These are phyloP conservation scores for Hydnum rufescens DNA, from an alignment of 768 basidiomycete genomes.

Conservation along the genomic window DNA sequence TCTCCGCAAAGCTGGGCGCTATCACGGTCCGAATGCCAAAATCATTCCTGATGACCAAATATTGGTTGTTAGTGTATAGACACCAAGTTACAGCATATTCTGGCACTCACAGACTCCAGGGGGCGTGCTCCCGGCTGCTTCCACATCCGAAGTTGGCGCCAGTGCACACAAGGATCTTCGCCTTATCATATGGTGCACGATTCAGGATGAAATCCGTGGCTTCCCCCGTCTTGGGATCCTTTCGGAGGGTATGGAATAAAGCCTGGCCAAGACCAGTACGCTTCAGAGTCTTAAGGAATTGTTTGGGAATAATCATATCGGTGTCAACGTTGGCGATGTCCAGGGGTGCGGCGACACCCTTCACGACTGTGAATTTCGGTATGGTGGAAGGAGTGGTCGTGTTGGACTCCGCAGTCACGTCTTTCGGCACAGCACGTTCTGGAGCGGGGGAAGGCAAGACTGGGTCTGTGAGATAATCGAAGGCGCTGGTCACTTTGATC, in stretches of 20 bases:
- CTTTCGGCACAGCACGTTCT: conserved; percentile 20
- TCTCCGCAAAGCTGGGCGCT: conserved; percentile 79
- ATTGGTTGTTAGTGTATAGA: background rate
- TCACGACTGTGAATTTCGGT: conserved; percentile 46
- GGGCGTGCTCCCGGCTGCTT: conserved; percentile 79
- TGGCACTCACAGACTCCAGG: conserved; percentile 61
- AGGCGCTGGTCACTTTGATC: conserved; percentile 48
- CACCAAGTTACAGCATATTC: background rate
- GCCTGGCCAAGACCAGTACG: conserved; percentile 72
- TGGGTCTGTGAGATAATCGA: conserved; percentile 61
- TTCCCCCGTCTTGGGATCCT: conserved; percentile 55
- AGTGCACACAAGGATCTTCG: conserved; percentile 65
- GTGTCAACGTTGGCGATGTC: conserved; percentile 77
- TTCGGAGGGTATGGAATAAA: conserved; percentile 64
- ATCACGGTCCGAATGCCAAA: conserved; percentile 81
- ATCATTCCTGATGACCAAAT: conserved; percentile 35
- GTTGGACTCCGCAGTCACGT: conserved; percentile 19
- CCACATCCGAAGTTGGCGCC: conserved; percentile 86
- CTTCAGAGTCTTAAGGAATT: conserved; percentile 83
- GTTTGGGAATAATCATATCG: conserved; percentile 87
- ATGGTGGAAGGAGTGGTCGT: conserved; percentile 9
- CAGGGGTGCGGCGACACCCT: conserved; percentile 62
- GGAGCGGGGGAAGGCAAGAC: conserved; percentile 36
- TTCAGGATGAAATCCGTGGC: conserved; percentile 77
- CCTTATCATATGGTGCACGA: conserved; percentile 49